These are phyloP conservation scores for Salix viminalis DNA, from an alignment of 345 rosid genomes.

Conservation along the genomic window DNA sequence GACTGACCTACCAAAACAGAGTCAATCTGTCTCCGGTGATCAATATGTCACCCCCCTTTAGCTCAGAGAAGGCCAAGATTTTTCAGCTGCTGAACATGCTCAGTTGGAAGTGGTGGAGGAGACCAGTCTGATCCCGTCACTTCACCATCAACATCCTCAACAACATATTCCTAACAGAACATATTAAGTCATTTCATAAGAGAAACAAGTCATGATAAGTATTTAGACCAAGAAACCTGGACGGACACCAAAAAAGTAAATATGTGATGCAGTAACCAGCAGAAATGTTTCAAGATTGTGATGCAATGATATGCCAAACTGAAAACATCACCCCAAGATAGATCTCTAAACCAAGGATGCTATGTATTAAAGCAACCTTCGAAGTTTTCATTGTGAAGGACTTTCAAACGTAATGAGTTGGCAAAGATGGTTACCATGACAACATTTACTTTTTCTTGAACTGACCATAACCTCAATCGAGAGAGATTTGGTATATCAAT, in stretches of 20 bases:
- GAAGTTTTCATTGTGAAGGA: neutral
- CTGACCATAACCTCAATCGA: neutral
- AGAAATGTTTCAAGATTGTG: neutral
- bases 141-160: conserved; percentile 96
- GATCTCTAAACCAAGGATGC: no score
- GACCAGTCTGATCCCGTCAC: conserved; percentile 82
- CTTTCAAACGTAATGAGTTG: neutral
- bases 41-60: neutral
- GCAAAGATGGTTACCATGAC: neutral
- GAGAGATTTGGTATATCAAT: neutral
- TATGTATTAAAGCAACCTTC: neutral
- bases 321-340: neutral
- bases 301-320: neutral
- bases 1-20: conserved; percentile 27
- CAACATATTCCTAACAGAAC: conserved; percentile 78
- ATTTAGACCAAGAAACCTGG: neutral
- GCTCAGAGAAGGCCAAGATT: conserved; percentile 73
- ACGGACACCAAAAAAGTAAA: neutral
- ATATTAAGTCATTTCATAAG: neutral
- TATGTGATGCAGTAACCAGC: neutral
- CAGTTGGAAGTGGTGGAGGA: conserved; percentile 78
- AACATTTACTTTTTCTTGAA: neutral
- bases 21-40: conserved; percentile 26
- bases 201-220: neutral
- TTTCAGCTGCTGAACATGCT: conserved; percentile 93